A percentile compares a stretch with the other conserved stretches of the same genome.
Evolutionary conservation across 352 stramenopile species (phyloP).

Genomic region (Blastocystis sp.): DNA sequence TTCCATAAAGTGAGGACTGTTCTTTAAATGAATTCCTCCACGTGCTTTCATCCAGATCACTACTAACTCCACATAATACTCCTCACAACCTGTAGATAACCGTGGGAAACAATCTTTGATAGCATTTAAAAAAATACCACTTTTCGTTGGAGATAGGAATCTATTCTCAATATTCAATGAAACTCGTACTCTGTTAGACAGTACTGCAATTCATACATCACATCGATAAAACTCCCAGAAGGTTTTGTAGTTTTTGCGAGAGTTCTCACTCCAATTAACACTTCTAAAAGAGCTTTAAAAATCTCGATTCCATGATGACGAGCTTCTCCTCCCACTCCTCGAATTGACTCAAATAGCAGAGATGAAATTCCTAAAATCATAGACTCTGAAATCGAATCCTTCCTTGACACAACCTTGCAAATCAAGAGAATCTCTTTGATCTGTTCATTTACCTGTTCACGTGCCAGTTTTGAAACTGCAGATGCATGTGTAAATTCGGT

Average conservation of each 20-base stretch:
- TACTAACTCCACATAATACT: neutral
- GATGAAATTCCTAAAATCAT: conserved; percentile 57
- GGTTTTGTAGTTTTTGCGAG: neutral
- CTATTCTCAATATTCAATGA: neutral
- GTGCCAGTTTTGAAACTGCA: neutral
- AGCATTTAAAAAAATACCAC: neutral
- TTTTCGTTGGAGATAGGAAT: neutral
- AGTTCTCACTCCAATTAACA: neutral
- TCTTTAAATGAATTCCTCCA: neutral
- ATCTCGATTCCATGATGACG: neutral
- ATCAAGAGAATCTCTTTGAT: conserved; percentile 45
- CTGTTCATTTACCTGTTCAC: conserved; percentile 28
- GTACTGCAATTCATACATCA: conserved; percentile 41
- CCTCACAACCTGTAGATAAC: neutral
- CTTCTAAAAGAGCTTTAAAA: neutral
- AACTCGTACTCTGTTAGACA: neutral
- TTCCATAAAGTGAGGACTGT: neutral
- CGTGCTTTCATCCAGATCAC: conserved; percentile 1
- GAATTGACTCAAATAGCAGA: conserved; percentile 59
- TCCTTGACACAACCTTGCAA: conserved; percentile 19
- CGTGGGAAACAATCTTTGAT: neutral
- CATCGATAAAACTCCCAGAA: neutral
- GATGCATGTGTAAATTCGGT: neutral
- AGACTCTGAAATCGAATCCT: neutral
- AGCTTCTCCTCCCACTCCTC: conserved; percentile 22